Evolutionary conservation across 2,329 filamentous ascomycete genomes (phyloP).

Genomic region (Neoascochyta sp.): DNA sequence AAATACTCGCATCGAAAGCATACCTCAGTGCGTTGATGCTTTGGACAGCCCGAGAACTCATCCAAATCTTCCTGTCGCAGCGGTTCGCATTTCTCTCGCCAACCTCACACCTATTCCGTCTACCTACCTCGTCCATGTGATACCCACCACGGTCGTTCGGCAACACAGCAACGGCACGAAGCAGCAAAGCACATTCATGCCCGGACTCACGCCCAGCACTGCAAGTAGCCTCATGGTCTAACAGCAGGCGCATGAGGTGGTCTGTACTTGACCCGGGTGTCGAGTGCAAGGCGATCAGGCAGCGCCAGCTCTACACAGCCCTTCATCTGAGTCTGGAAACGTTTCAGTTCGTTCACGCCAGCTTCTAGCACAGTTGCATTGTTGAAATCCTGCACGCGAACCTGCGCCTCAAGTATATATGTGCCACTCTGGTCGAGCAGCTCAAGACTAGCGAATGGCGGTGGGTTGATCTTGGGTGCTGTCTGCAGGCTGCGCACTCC

Average conservation of each 20-base stretch:
- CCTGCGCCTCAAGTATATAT: constrained; percentile 57
- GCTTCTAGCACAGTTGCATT: constrained; percentile 53
- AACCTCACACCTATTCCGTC: too few species aligned
- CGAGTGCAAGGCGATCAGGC: constrained; percentile 57
- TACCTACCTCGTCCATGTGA: too few species aligned
- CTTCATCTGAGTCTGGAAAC: constrained; percentile 54
- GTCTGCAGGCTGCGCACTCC: constrained; percentile 31
- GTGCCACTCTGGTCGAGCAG: constrained; percentile 55
- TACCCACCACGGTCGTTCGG: too few species aligned
- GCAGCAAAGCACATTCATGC: too few species aligned
- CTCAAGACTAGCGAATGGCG: constrained; percentile 45
- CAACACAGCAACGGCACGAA: too few species aligned
- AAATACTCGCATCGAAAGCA: too few species aligned
- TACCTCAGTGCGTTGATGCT: too few species aligned
- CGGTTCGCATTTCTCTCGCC: neutral
- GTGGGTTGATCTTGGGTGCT: constrained; percentile 37
- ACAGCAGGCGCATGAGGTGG: constrained; percentile 15
- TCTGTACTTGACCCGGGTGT: constrained; percentile 56
- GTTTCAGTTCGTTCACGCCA: constrained; percentile 54
- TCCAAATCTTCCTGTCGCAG: too few species aligned
- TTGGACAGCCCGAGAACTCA: too few species aligned
- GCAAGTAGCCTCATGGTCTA: too few species aligned
- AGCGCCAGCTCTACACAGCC: constrained; percentile 55
- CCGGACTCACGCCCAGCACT: neutral
- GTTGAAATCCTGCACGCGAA: constrained; percentile 54